Evolutionary conservation across 1,284 basidiomycete species (phyloP).

Genomic region (Ustilago nuda): DNA sequence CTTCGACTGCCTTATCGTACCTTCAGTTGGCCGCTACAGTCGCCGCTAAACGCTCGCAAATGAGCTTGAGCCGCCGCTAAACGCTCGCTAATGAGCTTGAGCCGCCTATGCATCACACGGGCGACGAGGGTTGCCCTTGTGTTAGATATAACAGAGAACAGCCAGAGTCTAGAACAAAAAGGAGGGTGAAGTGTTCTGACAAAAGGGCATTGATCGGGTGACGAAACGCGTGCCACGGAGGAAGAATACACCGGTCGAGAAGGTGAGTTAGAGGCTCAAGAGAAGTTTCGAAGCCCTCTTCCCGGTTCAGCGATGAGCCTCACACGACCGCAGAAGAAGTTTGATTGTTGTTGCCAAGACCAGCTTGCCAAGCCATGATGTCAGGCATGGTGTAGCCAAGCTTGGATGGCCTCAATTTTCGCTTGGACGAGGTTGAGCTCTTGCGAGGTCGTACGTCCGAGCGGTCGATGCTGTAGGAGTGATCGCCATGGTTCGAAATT

Average conservation of each 20-base stretch:
- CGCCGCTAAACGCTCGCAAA: background rate
- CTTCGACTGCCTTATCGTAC: slow-evolving; percentile 9
- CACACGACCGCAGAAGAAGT: slow-evolving; percentile 1
- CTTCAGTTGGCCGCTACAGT: background rate
- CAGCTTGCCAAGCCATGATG: slow-evolving; percentile 42
- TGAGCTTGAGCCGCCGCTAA: background rate
- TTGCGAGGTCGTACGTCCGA: slow-evolving; percentile 5
- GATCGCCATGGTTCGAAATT: slow-evolving; percentile 1
- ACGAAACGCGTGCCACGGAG: background rate
- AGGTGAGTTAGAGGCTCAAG: background rate
- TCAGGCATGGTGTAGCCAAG: slow-evolving; percentile 35
- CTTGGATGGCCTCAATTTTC: slow-evolving; percentile 17
- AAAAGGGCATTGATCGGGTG: background rate
- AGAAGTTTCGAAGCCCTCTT: background rate
- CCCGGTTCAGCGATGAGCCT: background rate
- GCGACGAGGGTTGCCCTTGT: background rate
- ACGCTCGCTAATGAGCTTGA: background rate
- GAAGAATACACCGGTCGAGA: background rate
- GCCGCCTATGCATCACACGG: background rate
- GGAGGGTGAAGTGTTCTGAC: background rate
- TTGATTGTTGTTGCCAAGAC: slow-evolving; percentile 9
- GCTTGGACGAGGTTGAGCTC: slow-evolving; percentile 11
- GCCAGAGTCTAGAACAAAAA: background rate
- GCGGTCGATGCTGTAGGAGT: background rate
- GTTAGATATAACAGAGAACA: background rate